phyloP scores from a whole-genome alignment of 2,329 filamentous ascomycete genomes.

The Phoma herbarum region DNA sequence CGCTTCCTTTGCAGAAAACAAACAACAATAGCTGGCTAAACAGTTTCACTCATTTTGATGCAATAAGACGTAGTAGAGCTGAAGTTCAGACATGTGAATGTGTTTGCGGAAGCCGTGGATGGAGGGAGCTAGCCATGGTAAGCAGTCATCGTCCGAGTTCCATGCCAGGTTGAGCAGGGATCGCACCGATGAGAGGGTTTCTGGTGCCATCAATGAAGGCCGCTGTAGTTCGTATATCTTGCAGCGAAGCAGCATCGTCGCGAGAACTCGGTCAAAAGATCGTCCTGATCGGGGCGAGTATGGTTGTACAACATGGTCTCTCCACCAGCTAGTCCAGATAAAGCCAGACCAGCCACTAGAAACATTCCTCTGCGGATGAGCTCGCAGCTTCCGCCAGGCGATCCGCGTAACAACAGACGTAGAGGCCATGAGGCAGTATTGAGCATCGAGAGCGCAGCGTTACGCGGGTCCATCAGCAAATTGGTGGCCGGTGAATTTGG shows the following conservation, averaged over 20 bases:
- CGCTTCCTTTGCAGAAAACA: slow-evolving; percentile 23
- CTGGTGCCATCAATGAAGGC: slow-evolving; percentile 4
- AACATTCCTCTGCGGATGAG: slow-evolving; percentile 28
- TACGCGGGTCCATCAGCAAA: slow-evolving; percentile 27
- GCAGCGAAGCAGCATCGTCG: slow-evolving; percentile 5
- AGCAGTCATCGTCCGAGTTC: not conserved
- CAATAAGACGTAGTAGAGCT: not conserved
- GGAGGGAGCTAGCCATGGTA: not conserved
- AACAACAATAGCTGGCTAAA: slow-evolving; percentile 24
- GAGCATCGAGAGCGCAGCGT: slow-evolving; percentile 20
- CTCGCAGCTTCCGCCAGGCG: slow-evolving; percentile 24
- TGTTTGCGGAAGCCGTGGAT: not conserved
- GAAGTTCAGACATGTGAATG: not conserved
- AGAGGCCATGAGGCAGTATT: slow-evolving; percentile 17
- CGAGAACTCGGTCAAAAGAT: slow-evolving; percentile 15
- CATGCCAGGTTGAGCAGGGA: not conserved
- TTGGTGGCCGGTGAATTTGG: slow-evolving; percentile 6
- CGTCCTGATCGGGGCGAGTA: slow-evolving; percentile 15
- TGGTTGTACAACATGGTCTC: slow-evolving; percentile 23
- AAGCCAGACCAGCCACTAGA: slow-evolving; percentile 10
- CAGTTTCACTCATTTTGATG: slow-evolving; percentile 15
- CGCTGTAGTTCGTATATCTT: slow-evolving; percentile 7
- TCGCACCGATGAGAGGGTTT: slow-evolving; percentile 3
- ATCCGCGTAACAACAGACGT: slow-evolving; percentile 32
- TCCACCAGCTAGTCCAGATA: slow-evolving; percentile 21